Conservation (phyloP, 2,329 filamentous ascomycete species). For the Verticillium tricorpus region DNA sequence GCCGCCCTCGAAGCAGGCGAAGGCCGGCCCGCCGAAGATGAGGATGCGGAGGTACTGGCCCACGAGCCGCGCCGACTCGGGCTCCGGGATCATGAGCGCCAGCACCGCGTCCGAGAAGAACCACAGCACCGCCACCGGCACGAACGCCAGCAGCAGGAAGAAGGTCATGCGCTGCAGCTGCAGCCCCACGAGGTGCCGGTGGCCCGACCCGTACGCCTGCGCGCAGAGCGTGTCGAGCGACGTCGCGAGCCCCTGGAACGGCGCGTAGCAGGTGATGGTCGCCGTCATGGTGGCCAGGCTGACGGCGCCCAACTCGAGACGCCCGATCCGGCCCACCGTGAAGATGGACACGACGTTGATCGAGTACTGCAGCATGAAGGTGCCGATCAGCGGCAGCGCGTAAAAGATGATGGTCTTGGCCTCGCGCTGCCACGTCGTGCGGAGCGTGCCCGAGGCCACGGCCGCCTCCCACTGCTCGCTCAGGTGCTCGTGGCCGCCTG, state of each 20-base stretch:
- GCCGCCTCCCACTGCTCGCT: constrained; percentile 82
- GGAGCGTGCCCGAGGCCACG: constrained; percentile 73
- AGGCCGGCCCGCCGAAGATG: constrained; percentile 69
- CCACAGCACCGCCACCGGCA: constrained; percentile 72
- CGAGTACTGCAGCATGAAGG: constrained; percentile 77
- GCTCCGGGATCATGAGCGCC: constrained; percentile 34
- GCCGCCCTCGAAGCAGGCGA: constrained; percentile 70
- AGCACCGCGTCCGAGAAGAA: constrained; percentile 62
- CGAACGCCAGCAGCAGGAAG: constrained; percentile 67
- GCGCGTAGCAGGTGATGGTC: constrained; percentile 72
- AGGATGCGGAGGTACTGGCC: constrained; percentile 70
- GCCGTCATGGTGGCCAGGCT: constrained; percentile 66
- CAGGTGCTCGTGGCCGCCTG: constrained; percentile 47
- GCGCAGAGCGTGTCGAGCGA: constrained; percentile 89
- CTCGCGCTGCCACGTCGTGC: constrained; percentile 89
- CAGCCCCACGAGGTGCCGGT: constrained; percentile 76
- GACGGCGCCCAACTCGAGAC: constrained; percentile 45
- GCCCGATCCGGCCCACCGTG: constrained; percentile 71
- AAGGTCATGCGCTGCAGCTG: constrained; percentile 78
- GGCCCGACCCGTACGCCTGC: constrained; percentile 89
- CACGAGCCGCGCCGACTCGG: constrained; percentile 63
- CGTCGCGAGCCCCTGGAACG: constrained; percentile 82
- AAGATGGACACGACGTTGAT: constrained; percentile 80
- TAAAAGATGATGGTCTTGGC: constrained; percentile 73
- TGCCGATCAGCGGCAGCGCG: constrained; percentile 65